Evolutionary conservation across 164 flowering plant species (phyloP).

Genomic region (Berberis vulgaris): DNA sequence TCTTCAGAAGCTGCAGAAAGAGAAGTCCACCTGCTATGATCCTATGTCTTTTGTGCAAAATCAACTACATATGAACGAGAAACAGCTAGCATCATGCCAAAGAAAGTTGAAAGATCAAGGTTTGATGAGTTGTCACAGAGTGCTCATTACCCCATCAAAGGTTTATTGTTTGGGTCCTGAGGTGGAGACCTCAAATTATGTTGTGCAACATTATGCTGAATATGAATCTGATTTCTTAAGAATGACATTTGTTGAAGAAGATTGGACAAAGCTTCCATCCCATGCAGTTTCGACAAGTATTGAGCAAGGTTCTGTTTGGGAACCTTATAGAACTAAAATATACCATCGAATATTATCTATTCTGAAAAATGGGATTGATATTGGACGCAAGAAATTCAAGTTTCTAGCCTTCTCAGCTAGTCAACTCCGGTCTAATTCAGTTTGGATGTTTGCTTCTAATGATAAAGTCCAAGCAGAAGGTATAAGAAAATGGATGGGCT

Average conservation of each 20-base stretch:
- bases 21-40: slow-evolving; percentile 51
- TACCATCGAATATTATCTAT: slow-evolving; percentile 60
- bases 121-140: slow-evolving; percentile 75
- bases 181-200: slow-evolving; percentile 74
- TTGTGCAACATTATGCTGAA: slow-evolving; percentile 60
- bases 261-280: slow-evolving; percentile 68
- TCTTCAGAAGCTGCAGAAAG: slow-evolving; percentile 62
- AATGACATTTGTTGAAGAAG: slow-evolving; percentile 94
- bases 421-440: slow-evolving; percentile 82
- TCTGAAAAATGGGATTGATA: slow-evolving; percentile 63
- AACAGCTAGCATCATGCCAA: slow-evolving; percentile 21
- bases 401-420: slow-evolving; percentile 98
- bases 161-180: slow-evolving; percentile 92
- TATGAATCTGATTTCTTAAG: slow-evolving; percentile 82
- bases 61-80: slow-evolving; percentile 18
- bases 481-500: slow-evolving; percentile 94
- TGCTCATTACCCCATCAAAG: slow-evolving; percentile 70
- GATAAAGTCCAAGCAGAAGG: slow-evolving; percentile 50
- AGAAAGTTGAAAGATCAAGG: slow-evolving; percentile 29
- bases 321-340: slow-evolving; percentile 53
- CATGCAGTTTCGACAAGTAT: slow-evolving; percentile 46
- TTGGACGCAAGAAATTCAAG: slow-evolving; percentile 69
- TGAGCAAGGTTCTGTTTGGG: slow-evolving; percentile 44
- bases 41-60: slow-evolving; percentile 41
- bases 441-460: slow-evolving; percentile 99